phyloP scores from a whole-genome alignment of 306 rosid genomes.

The Cucumis melo region DNA sequence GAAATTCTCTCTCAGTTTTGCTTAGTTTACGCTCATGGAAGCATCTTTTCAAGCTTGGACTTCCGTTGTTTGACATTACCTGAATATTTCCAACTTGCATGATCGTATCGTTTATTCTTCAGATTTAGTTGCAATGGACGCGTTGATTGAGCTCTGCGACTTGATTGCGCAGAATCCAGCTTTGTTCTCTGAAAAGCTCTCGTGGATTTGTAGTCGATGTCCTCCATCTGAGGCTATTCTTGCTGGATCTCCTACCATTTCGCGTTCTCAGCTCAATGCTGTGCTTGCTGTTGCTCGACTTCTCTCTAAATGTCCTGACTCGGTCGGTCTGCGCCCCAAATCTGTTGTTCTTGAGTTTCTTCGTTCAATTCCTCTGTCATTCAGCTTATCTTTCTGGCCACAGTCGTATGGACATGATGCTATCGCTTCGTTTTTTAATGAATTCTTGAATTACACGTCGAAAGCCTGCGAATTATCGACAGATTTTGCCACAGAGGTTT shows the following conservation, averaged over 20 bases:
- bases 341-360: constrained; percentile 58
- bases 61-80: neutral
- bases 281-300: constrained; percentile 72
- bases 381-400: constrained; percentile 67
- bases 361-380: constrained; percentile 55
- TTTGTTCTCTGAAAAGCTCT: constrained; percentile 59
- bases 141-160: constrained; percentile 86
- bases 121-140: constrained; percentile 48
- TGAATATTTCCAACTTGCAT: neutral
- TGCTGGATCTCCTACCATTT: constrained; percentile 65
- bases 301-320: constrained; percentile 55
- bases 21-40: neutral
- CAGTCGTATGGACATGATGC: constrained; percentile 43
- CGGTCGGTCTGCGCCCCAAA: constrained; percentile 62
- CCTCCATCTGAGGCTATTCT: constrained; percentile 59
- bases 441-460: constrained; percentile 43
- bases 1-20: neutral
- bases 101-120: neutral
- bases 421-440: constrained; percentile 45
- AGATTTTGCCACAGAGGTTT: constrained; percentile 50
- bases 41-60: neutral
- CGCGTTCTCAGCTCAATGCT: constrained; percentile 90
- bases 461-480: constrained; percentile 52
- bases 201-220: constrained; percentile 77
- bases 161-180: constrained; percentile 66